Percentiles rank a stretch among this genome's conserved stretches.
Conservation (phyloP, 2,329 filamentous ascomycete genomes). For the Monosporascus sp. region DNA sequence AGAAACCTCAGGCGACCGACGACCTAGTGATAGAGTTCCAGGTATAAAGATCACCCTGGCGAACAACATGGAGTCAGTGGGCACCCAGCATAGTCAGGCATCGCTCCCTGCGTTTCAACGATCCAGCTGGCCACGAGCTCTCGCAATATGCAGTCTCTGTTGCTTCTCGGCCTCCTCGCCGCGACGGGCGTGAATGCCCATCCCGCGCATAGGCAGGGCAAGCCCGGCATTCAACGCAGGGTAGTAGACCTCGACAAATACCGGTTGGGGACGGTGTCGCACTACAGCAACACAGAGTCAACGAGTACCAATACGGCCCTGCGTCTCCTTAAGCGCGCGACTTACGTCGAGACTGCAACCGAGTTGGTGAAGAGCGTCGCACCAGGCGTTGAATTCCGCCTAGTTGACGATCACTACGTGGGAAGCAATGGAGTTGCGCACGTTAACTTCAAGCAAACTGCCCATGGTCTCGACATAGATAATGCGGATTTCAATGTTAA, state of each 20-base stretch:
- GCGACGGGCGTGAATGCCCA: slow-evolving; percentile 23
- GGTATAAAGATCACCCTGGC: slow-evolving; percentile 17
- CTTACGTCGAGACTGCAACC: slow-evolving; percentile 38
- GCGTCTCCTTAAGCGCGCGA: slow-evolving; percentile 23
- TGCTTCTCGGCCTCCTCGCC: slow-evolving; percentile 28
- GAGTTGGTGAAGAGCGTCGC: slow-evolving; percentile 34
- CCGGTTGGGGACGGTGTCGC: slow-evolving; percentile 22
- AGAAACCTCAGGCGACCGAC: not conserved
- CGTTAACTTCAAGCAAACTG: slow-evolving; percentile 55
- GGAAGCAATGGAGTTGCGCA: slow-evolving; percentile 51
- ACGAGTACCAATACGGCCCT: slow-evolving; percentile 17
- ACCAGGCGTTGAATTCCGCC: slow-evolving; percentile 39
- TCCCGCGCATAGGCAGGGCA: slow-evolving; percentile 15
- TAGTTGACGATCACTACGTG: slow-evolving; percentile 47
- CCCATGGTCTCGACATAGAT: slow-evolving; percentile 53
- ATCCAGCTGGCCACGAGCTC: slow-evolving; percentile 5
- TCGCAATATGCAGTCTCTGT: slow-evolving; percentile 23
- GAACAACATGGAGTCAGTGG: slow-evolving; percentile 8
- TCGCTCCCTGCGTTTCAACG: not conserved
- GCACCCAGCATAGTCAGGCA: slow-evolving; percentile 13
- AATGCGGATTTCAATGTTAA: slow-evolving; percentile 58
- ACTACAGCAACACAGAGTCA: slow-evolving; percentile 25
- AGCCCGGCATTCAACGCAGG: slow-evolving; percentile 24
- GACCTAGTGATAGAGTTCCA: not conserved
- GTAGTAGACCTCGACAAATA: slow-evolving; percentile 28